phyloP scores from a whole-genome alignment of 2,329 filamentous ascomycete species.

The Cadophora gregata region DNA sequence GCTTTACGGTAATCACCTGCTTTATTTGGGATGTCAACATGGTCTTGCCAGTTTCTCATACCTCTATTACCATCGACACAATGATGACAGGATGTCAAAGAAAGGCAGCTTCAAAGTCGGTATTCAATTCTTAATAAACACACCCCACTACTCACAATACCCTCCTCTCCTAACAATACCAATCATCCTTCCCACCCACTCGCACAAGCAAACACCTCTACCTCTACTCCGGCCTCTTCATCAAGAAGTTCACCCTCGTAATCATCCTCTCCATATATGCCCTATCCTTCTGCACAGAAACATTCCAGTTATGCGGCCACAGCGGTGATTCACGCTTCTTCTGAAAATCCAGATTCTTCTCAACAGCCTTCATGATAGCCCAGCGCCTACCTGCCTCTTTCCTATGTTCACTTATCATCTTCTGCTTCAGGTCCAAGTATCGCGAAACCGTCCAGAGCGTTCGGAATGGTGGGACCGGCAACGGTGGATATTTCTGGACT shows the following conservation, averaged over 20 bases:
- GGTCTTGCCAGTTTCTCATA: no score
- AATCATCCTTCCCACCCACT: not conserved
- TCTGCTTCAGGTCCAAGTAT: conserved; percentile 3
- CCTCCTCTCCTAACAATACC: not conserved
- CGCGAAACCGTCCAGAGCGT: conserved; percentile 1
- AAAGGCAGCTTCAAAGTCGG: not conserved
- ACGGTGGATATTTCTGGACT: not conserved
- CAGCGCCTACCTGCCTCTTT: not conserved
- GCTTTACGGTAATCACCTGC: no score
- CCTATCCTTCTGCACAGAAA: conserved; percentile 1
- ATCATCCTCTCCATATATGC: conserved; percentile 11
- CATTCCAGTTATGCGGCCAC: conserved; percentile 6
- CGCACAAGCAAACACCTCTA: not conserved
- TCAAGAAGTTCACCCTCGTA: not conserved
- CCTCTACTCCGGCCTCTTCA: not conserved
- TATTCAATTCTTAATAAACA: not conserved
- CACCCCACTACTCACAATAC: not conserved
- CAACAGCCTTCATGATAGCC: conserved; percentile 7
- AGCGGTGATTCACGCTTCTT: not conserved
- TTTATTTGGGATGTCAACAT: no score
- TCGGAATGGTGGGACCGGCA: not conserved
- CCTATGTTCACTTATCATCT: not conserved
- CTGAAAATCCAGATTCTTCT: conserved; percentile 6
- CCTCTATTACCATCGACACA: no score
- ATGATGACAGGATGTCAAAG: no score